phyloP scores from a whole-genome alignment of 768 basidiomycete species.

The Termitomyces sp. region DNA sequence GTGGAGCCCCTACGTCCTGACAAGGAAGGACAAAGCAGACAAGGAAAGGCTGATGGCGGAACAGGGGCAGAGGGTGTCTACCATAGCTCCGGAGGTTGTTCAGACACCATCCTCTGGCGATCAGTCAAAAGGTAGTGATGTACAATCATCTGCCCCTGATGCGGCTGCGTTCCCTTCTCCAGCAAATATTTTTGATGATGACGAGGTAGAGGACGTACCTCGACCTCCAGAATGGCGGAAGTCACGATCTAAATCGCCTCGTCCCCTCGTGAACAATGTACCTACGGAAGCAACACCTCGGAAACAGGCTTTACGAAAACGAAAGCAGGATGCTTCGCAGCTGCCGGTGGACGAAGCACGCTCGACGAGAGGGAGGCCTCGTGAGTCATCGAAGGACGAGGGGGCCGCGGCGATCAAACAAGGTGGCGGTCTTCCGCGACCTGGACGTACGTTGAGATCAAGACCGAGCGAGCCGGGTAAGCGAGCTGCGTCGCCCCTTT shows the following conservation, averaged over 20 bases:
- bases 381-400: conserved; percentile 13
- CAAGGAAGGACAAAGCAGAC: conserved; percentile 19
- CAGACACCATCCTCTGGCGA: conserved; percentile 5
- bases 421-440: neutral
- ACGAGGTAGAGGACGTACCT: conserved; percentile 20
- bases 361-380: conserved; percentile 13
- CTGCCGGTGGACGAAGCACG: conserved; percentile 8
- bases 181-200: conserved; percentile 23
- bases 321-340: conserved; percentile 12
- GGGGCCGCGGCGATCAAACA: conserved; percentile 9
- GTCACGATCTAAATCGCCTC: conserved; percentile 14
- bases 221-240: conserved; percentile 11
- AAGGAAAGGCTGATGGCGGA: conserved; percentile 17
- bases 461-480: conserved; percentile 13
- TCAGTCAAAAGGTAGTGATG: neutral
- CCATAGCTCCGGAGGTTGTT: neutral
- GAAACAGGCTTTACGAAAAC: conserved; percentile 12
- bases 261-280: neutral
- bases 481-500: conserved; percentile 12
- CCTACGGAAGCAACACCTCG: conserved; percentile 10
- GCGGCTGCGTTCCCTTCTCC: conserved; percentile 15
- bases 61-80: conserved; percentile 12
- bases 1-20: conserved; percentile 86
- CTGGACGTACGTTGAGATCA: conserved; percentile 13
- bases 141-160: conserved; percentile 5